Evolutionary conservation across 257 asterid species (phyloP).

Genomic region (Salvia hispanica): DNA sequence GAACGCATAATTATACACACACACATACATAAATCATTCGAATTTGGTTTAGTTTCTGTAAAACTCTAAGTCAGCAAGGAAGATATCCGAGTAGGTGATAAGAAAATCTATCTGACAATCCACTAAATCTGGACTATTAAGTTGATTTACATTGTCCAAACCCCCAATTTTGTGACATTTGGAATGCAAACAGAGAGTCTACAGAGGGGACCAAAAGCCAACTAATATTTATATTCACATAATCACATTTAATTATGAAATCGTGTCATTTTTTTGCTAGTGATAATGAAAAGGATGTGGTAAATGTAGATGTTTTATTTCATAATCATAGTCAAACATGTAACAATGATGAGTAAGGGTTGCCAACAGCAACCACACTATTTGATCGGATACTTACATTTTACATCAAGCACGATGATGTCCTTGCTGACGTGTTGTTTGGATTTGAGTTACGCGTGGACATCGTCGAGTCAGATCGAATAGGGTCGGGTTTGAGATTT

Average conservation of each 20-base stretch:
- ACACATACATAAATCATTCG: too few relatives aligned
- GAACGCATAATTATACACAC: neutral
- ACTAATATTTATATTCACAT: neutral
- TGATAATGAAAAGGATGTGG: neutral
- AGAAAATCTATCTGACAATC: constrained; percentile 13
- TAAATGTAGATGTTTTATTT: constrained; percentile 2
- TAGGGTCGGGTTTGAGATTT: too few relatives aligned
- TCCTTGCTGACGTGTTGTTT: too few relatives aligned
- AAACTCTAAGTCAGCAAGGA: constrained; percentile 28
- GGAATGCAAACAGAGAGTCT: constrained; percentile 12
- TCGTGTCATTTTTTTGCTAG: neutral
- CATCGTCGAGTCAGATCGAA: too few relatives aligned
- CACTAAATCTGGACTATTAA: constrained; percentile 14
- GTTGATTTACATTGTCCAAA: constrained; percentile 26
- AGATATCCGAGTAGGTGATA: constrained; percentile 26
- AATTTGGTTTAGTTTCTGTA: neutral
- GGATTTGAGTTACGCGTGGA: too few relatives aligned
- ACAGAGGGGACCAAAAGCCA: constrained; percentile 36
- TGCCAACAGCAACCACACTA: neutral
- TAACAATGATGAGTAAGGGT: neutral
- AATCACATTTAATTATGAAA: neutral
- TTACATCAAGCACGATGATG: neutral
- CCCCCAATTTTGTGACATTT: constrained; percentile 30
- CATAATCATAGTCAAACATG: constrained; percentile 30
- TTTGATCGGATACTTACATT: neutral